Evolutionary conservation across 108 stramenopile species (phyloP).

Genomic region (Schizochytrium sp.): DNA sequence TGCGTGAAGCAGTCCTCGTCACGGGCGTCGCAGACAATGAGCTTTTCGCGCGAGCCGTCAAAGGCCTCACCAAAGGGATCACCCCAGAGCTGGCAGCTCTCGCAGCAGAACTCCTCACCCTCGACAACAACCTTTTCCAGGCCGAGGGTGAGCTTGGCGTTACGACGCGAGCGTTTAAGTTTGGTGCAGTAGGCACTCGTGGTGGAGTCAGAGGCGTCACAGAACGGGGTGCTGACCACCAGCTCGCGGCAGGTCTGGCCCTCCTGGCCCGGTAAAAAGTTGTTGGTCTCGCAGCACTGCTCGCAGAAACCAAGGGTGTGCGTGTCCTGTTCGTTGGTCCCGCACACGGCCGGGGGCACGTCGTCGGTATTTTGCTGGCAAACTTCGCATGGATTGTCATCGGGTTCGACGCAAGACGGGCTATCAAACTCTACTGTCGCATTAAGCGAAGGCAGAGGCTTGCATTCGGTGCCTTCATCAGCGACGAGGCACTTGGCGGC

Average conservation of each 20-base stretch:
- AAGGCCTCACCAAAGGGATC: slow-evolving; percentile 3
- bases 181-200: background rate
- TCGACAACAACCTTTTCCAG: background rate
- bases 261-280: background rate
- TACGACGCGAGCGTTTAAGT: background rate
- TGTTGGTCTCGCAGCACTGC: background rate
- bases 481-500: background rate
- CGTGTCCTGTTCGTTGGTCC: background rate
- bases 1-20: background rate
- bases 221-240: background rate
- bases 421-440: background rate
- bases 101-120: background rate
- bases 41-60: background rate
- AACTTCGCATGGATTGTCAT: background rate
- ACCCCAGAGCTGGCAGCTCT: background rate
- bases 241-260: background rate
- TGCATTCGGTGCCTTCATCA: background rate
- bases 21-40: background rate
- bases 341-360: background rate
- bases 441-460: background rate
- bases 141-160: background rate
- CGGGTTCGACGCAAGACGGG: background rate
- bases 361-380: background rate
- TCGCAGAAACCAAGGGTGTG: background rate
- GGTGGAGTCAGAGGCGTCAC: background rate